Evolutionary conservation across 208 protist species (phyloP), one percentile per base, ranked within the genome.

Genomic region (Crithidia sp.): DNA sequence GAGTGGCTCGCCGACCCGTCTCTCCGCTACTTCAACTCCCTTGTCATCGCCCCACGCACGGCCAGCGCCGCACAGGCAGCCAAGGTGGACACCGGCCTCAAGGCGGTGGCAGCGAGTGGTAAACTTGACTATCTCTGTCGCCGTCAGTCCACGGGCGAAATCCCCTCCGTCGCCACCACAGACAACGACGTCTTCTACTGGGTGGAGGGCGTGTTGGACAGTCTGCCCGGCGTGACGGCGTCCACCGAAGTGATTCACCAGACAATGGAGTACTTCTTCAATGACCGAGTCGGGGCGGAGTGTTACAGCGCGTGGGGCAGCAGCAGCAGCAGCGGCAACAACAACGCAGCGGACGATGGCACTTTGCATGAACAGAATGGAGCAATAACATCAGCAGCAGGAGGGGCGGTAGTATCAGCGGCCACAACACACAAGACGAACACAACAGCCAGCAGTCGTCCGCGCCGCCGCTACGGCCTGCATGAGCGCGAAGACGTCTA

Each of bases 181-280:
- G 76, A 59, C 7, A 63, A 68, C 52, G 82, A 85, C 40, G 64
- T 84, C 9, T 68, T 66, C 19, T 52, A 37, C 10, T 90, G 85
- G 85, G 17, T 71, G 2, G 79, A 85, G 57, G 62, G 62, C n/a
- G 79, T 87, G 37, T 75, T 90, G 37, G 76, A 79, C 47, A 78
- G 49, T 47, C 52, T 87, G 19, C 85, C 82, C 9, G 85, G 85
- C 28, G 72, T 85, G 19, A 84, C 74, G 5, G 69, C 73, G 12
- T 56, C 76, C 55, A 57, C 64, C 9, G 58, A 68, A 2, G n/a
- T n/a, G 5, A 90, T 90, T 50, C 60, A 70, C 28, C 44, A 60
- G 37, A 76, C 76, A 0, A 57, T 90, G 65, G 74, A 84, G 44
- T 77, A 57, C 58, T 84, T 77, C 65, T 89, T 89, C 54, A 68